phyloP scores from a whole-genome alignment of 139 green algal species.

The Zygnema cylindricum region DNA sequence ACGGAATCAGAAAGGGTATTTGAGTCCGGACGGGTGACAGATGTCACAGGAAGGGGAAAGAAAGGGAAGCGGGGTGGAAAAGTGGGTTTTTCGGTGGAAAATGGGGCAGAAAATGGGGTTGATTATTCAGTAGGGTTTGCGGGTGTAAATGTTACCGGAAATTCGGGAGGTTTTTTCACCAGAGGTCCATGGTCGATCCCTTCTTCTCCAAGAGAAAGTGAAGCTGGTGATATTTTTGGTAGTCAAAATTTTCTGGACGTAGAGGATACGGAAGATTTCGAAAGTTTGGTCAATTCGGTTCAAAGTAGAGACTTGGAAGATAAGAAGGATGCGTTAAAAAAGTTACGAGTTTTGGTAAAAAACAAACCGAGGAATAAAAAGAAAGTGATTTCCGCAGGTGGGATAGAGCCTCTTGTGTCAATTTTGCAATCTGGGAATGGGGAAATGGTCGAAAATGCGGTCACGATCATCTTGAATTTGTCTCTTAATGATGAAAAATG shows the following conservation, averaged over 20 bases:
- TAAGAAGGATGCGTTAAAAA: neutral
- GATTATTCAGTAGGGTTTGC: too few relatives aligned
- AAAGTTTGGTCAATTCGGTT: neutral
- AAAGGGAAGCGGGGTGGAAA: too few relatives aligned
- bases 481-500: neutral
- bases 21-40: too few relatives aligned
- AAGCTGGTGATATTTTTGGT: neutral
- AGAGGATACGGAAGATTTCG: neutral
- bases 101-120: too few relatives aligned
- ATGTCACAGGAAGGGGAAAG: too few relatives aligned
- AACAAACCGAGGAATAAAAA: constrained; percentile 4
- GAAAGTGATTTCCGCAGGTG: constrained; percentile 25
- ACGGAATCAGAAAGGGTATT: too few relatives aligned
- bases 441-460: neutral
- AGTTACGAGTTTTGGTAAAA: neutral
- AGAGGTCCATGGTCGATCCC: too few relatives aligned
- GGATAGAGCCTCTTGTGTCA: neutral
- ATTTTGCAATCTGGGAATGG: neutral
- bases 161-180: too few relatives aligned
- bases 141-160: too few relatives aligned
- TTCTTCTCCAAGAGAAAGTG: neutral
- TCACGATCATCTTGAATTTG: constrained; percentile 19
- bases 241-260: neutral
- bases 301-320: neutral
- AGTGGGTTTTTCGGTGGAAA: too few relatives aligned